Evolutionary conservation across 805 yeast species (phyloP).

Genomic region (Sungouiozyma intestinalis): DNA sequence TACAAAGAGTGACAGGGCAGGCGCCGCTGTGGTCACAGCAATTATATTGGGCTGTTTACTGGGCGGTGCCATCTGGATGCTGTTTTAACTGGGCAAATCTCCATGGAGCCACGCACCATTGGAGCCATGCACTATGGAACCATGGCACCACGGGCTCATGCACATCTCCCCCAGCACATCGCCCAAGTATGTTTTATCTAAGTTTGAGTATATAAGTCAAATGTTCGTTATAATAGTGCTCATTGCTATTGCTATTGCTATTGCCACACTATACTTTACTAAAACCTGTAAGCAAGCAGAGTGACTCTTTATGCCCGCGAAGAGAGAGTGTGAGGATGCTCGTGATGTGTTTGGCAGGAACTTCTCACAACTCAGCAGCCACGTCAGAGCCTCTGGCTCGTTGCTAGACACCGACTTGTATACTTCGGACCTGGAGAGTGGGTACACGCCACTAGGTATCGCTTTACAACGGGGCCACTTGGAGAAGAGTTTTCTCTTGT

Average conservation of each 20-base stretch:
- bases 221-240: too few species aligned
- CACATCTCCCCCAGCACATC: too few species aligned
- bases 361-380: conserved; percentile 19
- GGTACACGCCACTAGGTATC: conserved; percentile 74
- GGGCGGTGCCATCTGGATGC: conserved; percentile 76
- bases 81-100: conserved; percentile 29
- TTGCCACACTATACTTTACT: background rate
- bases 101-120: background rate
- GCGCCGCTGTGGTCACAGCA: conserved; percentile 84
- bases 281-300: too few species aligned
- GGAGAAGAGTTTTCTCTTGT: conserved; percentile 22
- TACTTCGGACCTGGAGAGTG: conserved; percentile 58
- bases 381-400: conserved; percentile 8
- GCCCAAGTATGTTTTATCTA: too few species aligned
- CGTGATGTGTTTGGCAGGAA: conserved; percentile 65
- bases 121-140: too few species aligned
- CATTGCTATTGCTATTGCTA: background rate
- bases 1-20: conserved; percentile 61
- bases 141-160: too few species aligned
- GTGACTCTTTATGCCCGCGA: conserved; percentile 7
- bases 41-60: conserved; percentile 48
- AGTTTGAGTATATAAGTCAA: too few species aligned
- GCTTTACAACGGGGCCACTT: conserved; percentile 32
- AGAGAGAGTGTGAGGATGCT: conserved; percentile 7
- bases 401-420: conserved; percentile 27